Conservation (phyloP, 495 filamentous ascomycete species). For the Apiosordaria backusii region DNA sequence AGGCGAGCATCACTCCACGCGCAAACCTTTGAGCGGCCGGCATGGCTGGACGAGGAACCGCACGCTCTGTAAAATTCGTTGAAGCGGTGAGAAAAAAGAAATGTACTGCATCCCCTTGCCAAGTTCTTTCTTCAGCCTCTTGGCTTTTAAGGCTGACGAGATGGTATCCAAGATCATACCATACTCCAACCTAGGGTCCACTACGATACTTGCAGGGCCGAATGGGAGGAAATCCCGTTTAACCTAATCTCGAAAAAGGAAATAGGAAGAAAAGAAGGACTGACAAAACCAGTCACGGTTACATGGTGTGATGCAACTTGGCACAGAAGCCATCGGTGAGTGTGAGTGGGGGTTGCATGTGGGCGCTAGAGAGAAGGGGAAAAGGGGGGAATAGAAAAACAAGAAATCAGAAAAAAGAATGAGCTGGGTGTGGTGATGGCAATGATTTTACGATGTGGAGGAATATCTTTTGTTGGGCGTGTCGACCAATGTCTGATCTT, state of each 20-base stretch:
- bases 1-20: constrained; percentile 13
- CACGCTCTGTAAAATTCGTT: constrained; percentile 12
- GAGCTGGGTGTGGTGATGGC: not conserved
- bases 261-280: not conserved
- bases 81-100: constrained; percentile 34
- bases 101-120: not conserved
- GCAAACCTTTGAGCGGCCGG: constrained; percentile 5
- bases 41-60: constrained; percentile 12
- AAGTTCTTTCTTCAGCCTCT: not conserved
- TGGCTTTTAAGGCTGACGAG: not conserved
- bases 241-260: not conserved
- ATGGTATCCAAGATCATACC: no score
- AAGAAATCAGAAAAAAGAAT: not conserved
- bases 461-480: not conserved
- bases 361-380: not conserved
- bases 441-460: not conserved
- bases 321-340: not conserved
- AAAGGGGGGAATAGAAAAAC: not conserved
- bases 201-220: no score
- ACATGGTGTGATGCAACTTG: not conserved
- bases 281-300: not conserved
- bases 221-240: not conserved
- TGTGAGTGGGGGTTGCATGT: not conserved
- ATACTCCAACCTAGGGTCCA: not conserved
- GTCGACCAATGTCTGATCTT: no score